Evolutionary conservation across 768 basidiomycete species (phyloP), one percentile per base, ranked within the genome.

Genomic region (Paxillus rubicundulus): DNA sequence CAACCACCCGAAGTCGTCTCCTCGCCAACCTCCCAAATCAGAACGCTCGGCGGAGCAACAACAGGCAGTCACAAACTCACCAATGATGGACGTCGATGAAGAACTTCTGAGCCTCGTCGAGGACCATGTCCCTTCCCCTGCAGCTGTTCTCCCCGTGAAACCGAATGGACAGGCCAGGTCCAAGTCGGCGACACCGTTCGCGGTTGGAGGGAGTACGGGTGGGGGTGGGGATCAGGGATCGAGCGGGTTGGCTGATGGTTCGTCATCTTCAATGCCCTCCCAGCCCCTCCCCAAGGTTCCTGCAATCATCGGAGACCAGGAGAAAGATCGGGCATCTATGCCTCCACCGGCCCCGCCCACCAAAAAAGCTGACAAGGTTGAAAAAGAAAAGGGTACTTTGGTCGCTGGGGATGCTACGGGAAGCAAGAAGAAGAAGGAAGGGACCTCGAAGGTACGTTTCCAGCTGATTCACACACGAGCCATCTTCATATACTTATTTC

Each of bases 21-120:
- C 41, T 39, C 40, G 42, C 38, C 52, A 46, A 48, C 55, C 59
- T 30, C 49, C 47, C 34, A 53, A 59, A 37, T 39, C 53, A 30
- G 39, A 52, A 13, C 17, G 38, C 21, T 37, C 14, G 12, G 17
- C 47, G 13, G 45, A 58, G 21, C 55, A 34, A 12, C 57, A 50
- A 30, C 53, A 33, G 14, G 27, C 36, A 3, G 37, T 48, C 21
- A 33, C 47, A 17, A 58, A 61, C 28, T 57, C 43, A 70, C 71
- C 54, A 62, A 74, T 52, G 72, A 72, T 69, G 64, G 72, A 84
- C 49, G 80, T 79, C 12, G 77, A 79, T 10, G 74, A 86, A 56
- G 87, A 89, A 68, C 68, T 89, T 45, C 74, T 88, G 52, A 86
- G 85, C 59, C 72, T 89, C 21, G 72, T 89, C 28, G 87, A 86